Evolutionary conservation across 2,329 filamentous ascomycete species (phyloP), one percentile per base, ranked within the genome.

Genomic region (Paradendryphiella salina): DNA sequence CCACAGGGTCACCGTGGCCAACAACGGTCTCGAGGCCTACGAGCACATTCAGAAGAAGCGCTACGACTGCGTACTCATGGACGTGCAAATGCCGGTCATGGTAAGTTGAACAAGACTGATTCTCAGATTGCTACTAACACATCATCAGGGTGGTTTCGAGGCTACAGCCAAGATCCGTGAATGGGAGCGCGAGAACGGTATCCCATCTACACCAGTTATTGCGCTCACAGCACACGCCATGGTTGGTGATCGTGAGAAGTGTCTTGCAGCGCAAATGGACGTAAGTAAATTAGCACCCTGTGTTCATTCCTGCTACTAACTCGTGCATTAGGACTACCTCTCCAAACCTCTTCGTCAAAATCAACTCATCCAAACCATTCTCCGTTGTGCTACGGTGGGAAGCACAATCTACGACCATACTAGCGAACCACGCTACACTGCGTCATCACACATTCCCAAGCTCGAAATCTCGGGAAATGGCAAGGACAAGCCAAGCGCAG

Each of bases 41-140:
- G 89, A 96, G 69, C 86, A 89, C n/a, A 86, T 96, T 63, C 92
- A 95, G 80, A 85, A 87, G 71, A 93, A 88, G 76, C 88, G 90
- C 70, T 99, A 95, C 72, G 94, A 99, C 73, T 90, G 96, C 55
- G 94, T 99, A 59, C 82, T 99, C 40, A 99, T 99, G 94, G 94
- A 99, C 70, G 94, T 99, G 14, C 94, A 97, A 73, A 99, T 99
- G 94, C 94, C 94, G n/a, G 89, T 97, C 66, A 97, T 97, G 92
- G 86, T 89, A 76, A 78, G 84, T 59, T 40, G 13, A 52, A 17
- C 1, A 26, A 10, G 4, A 13, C 7, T 8, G n/a, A 53, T 9
- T 36, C 3, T 5, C 29, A 6, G 29, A 46, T 15, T n/a, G 17
- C 6, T 18, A 35, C 74, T 82, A 70, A 82, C 67, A n/a, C 46